A percentile compares a stretch with the other conserved stretches of the same genome.
Conservation (phyloP, 495 filamentous ascomycete species). For the Aspergillus biplanus region DNA sequence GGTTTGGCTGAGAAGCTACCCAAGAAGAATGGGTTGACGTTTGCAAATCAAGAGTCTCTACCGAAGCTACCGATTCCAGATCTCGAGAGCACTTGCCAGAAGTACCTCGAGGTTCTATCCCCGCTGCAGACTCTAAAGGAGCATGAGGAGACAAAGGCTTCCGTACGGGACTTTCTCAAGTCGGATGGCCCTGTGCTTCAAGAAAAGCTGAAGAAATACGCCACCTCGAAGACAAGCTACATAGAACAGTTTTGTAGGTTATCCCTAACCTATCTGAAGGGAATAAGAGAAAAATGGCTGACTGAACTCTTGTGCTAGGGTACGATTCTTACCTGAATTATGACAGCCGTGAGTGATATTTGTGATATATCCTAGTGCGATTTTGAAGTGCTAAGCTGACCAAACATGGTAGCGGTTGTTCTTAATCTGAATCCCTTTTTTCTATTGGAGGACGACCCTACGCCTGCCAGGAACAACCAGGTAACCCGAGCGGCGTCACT, state of each 20-base stretch:
- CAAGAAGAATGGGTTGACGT: conserved; percentile 65
- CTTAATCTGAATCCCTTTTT: conserved; percentile 98
- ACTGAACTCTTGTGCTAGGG: conserved; percentile 58
- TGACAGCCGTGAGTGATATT: conserved; percentile 72
- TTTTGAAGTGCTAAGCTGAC: background rate
- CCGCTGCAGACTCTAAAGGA: conserved; percentile 82
- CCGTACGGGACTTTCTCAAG: conserved; percentile 84
- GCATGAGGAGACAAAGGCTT: conserved; percentile 78
- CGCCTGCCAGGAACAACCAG: conserved; percentile 92
- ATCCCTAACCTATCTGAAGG: background rate
- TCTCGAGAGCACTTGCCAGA: conserved; percentile 77
- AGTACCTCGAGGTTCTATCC: conserved; percentile 78
- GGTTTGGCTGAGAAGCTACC: conserved; percentile 29
- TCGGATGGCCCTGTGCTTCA: conserved; percentile 84
- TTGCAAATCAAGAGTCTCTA: conserved; percentile 83
- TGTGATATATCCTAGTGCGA: background rate
- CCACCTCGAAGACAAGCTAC: conserved; percentile 90
- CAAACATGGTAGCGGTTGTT: conserved; percentile 69
- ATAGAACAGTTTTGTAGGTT: conserved; percentile 98
- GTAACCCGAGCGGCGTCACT: conserved; percentile 93
- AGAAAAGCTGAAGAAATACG: conserved; percentile 89
- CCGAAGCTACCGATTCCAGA: conserved; percentile 94
- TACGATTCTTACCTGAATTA: conserved; percentile 98
- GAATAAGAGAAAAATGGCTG: conserved; percentile 4
- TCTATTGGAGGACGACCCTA: conserved; percentile 95